Conservation (phyloP, 228 moss, liverwort and hornwort species). For the Sphagnum magellanicum region DNA sequence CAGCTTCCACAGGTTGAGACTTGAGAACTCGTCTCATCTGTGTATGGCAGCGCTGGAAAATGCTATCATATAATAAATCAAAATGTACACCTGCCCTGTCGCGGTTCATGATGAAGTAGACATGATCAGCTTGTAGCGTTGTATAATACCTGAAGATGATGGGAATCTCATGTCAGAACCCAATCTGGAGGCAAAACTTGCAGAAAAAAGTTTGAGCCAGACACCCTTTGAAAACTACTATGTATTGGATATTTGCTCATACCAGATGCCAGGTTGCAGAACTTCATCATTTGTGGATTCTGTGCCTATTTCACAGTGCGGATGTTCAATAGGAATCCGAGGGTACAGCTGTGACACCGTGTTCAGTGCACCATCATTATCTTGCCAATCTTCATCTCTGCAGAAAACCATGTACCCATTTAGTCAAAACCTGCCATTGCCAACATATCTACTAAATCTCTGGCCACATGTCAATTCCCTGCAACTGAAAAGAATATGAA, state of each 20-base stretch:
- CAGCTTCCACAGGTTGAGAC: too few species aligned
- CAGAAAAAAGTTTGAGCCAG: too few species aligned
- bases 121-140: slow-evolving; percentile 67
- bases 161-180: too few species aligned
- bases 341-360: slow-evolving; percentile 74
- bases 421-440: too few species aligned
- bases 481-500: too few species aligned
- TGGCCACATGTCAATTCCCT: too few species aligned
- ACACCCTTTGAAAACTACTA: too few species aligned
- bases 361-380: slow-evolving; percentile 91
- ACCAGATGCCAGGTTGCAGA: slow-evolving; percentile 83
- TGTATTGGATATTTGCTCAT: not conserved
- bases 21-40: slow-evolving; percentile 19
- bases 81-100: slow-evolving; percentile 70
- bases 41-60: slow-evolving; percentile 72
- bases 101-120: slow-evolving; percentile 61
- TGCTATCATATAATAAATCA: slow-evolving; percentile 72
- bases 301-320: slow-evolving; percentile 33
- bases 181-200: too few species aligned
- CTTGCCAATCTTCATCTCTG: slow-evolving; percentile 86
- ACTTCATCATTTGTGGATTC: slow-evolving; percentile 38
- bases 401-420: not conserved
- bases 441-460: too few species aligned
- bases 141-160: slow-evolving; percentile 59
- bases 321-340: slow-evolving; percentile 57